Percentiles rank a stretch among this genome's conserved stretches.
phyloP scores from a whole-genome alignment of 768 basidiomycete species.

The Boletellus ananas region DNA sequence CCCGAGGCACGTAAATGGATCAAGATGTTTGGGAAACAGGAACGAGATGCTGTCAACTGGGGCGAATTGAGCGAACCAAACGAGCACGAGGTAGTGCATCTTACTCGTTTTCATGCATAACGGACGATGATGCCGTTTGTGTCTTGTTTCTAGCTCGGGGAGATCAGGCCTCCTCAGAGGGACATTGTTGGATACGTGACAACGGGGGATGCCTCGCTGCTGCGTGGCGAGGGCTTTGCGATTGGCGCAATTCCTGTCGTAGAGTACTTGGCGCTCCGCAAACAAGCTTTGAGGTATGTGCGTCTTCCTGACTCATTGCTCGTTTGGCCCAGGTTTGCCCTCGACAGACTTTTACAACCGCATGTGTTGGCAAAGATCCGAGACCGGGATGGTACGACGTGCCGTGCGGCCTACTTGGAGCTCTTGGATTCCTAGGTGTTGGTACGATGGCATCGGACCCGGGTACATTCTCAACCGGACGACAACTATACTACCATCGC shows the following conservation, averaged over 20 bases:
- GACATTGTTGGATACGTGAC: constrained; percentile 79
- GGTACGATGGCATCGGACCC: background rate
- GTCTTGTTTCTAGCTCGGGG: constrained; percentile 39
- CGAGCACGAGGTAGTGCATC: constrained; percentile 28
- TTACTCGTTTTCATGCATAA: background rate
- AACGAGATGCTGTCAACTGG: constrained; percentile 6
- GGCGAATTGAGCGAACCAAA: constrained; percentile 18
- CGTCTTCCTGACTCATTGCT: background rate
- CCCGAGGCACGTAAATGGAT: constrained; percentile 50
- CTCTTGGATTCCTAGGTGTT: constrained; percentile 26
- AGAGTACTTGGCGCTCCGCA: constrained; percentile 46
- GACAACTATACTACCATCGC: too few relatives aligned
- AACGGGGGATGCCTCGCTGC: constrained; percentile 78
- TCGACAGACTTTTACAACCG: constrained; percentile 22
- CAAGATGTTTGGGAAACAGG: constrained; percentile 27
- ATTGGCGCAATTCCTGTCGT: constrained; percentile 68
- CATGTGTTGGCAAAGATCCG: constrained; percentile 60
- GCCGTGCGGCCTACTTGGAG: constrained; percentile 48
- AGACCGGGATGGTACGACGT: constrained; percentile 52
- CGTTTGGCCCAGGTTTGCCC: background rate
- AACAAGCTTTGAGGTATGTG: constrained; percentile 43
- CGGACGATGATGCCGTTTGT: background rate
- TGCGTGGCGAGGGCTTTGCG: constrained; percentile 72
- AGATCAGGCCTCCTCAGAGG: constrained; percentile 37
- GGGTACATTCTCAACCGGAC: background rate